Base-by-base conservation (phyloP, 192 early-diverging fungal species). In the Backusella australiensis region DNA sequence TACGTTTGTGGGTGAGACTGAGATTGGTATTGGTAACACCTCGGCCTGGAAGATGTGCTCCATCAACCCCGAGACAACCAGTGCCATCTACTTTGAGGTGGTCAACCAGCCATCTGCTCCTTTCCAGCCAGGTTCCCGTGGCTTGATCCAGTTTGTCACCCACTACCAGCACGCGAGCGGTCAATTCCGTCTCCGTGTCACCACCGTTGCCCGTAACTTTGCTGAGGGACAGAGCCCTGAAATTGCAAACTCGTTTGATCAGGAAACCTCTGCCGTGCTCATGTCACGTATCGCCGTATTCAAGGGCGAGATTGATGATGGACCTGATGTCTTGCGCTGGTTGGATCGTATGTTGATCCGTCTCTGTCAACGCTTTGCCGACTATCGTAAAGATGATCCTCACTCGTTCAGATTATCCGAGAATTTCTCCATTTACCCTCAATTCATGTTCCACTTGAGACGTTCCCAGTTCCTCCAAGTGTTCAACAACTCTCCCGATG, bases 371-470 rank as follows among this genome's bases (percentile, higher is more conserved):
- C 92, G 94, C 77, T 98, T 98, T 84, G 98, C 94, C n/a, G 95
- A 97, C 69, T 99, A 94, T 86, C 87, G 95, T 12, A 96, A 98
- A 77, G 98, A 99, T 69, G 98, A 99, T 68, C 95, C 96, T 32
- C 85, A 89, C 17, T 93, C 91, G 65, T 99, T 99, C 89, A 89
- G 93, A 7, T 87, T 99, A 65, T 83, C 90, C 0, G 92, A 94
- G 69, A 97, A 95, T 84, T 99, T 99, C 79, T 96, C 96, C 1
- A 97, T 99, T 76, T 99, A 99, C 84, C 98, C 98, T 67, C 97
- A 99, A 84, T 99, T 99, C 75, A 99, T 99, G 98, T 99, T 98
- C 91, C 96, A 99, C 70, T 84, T 99, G 75, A 90, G 98, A 49
- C 88, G 98, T 46, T 93, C 91, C 73, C 97, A 99, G 86, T 99